Percentiles rank a stretch among this genome's conserved stretches.
Evolutionary conservation across 148 eudicot species (phyloP).

Genomic region (Agrostemma githago): DNA sequence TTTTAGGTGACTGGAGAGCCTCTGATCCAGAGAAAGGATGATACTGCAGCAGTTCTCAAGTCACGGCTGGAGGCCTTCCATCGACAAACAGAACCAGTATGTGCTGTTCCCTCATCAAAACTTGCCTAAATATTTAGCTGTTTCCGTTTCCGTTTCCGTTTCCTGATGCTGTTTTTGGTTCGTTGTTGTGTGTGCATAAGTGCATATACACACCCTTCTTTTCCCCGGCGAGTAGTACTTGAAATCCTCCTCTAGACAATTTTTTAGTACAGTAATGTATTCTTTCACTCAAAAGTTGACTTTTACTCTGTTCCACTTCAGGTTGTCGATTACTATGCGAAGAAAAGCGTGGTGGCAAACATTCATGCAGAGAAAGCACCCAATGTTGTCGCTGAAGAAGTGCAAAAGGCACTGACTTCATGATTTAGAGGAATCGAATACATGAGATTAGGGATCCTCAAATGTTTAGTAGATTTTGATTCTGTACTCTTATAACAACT

Average conservation of each 20-base stretch:
- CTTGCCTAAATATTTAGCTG: neutral
- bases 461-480: constrained; percentile 23
- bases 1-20: constrained; percentile 90
- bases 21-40: constrained; percentile 93
- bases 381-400: constrained; percentile 38
- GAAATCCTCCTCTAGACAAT: neutral
- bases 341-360: constrained; percentile 59
- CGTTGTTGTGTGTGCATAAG: no score
- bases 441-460: constrained; percentile 13
- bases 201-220: neutral
- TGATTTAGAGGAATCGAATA: neutral
- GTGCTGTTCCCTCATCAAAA: constrained; percentile 6
- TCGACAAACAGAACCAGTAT: constrained; percentile 68
- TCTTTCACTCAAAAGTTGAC: neutral
- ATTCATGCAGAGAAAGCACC: constrained; percentile 71
- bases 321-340: constrained; percentile 63
- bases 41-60: constrained; percentile 82
- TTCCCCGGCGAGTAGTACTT: neutral
- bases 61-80: constrained; percentile 87
- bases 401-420: constrained; percentile 37
- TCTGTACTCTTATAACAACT: constrained; percentile 9
- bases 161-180: constrained; percentile 1
- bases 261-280: neutral
- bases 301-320: constrained; percentile 8
- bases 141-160: neutral